Conservation (phyloP, 306 rosid species). For the Trifolium pratense region DNA sequence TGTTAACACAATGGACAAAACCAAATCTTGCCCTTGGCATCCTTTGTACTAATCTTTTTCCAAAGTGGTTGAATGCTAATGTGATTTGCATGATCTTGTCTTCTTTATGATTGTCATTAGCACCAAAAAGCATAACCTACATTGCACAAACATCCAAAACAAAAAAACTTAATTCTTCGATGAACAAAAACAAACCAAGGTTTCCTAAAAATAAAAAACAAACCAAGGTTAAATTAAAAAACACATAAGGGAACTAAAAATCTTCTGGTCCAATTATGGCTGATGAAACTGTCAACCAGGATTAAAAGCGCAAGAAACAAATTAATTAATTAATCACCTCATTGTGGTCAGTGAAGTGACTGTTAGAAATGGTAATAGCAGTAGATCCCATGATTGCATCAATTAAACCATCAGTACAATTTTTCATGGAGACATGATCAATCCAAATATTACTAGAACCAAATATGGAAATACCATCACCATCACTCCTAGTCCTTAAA, state of each 20-base stretch:
- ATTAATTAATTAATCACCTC: constrained; percentile 43
- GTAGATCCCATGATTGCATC: constrained; percentile 84
- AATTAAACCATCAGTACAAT: constrained; percentile 62
- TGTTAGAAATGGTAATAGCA: constrained; percentile 79
- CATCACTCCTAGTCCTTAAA: constrained; percentile 64
- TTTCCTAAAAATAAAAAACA: too few relatives aligned
- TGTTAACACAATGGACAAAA: constrained; percentile 73
- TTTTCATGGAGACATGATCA: constrained; percentile 81
- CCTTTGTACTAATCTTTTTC: constrained; percentile 69
- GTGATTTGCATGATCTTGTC: constrained; percentile 80
- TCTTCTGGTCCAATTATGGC: background rate
- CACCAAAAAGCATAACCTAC: constrained; percentile 84
- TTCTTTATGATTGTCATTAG: constrained; percentile 40
- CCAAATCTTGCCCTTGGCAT: constrained; percentile 81
- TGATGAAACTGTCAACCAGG: background rate
- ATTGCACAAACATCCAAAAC: too few relatives aligned
- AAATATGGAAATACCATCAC: constrained; percentile 83
- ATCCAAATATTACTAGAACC: constrained; percentile 77
- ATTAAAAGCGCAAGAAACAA: background rate
- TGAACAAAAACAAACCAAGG: too few relatives aligned
- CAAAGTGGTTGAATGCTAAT: constrained; percentile 84
- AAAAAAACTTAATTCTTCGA: too few relatives aligned
- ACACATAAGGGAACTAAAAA: background rate
- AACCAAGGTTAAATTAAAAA: too few relatives aligned
- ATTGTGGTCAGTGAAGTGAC: constrained; percentile 75